Base-by-base conservation (phyloP, 768 basidiomycete genomes). In the Coprinopsis cinerea region DNA sequence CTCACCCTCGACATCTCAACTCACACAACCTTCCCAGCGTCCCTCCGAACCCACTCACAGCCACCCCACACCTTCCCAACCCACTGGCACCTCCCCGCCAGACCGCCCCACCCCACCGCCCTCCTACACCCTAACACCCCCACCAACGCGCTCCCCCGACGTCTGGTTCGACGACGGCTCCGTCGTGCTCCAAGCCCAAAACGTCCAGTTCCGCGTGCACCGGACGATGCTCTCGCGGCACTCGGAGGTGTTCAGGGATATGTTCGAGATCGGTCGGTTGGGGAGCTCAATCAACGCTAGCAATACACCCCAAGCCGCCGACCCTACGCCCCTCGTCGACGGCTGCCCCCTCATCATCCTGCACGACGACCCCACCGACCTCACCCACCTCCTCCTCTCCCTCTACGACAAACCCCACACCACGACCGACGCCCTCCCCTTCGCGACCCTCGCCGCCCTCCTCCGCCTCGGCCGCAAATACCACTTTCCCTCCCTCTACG, bases 141-240 rank as follows among this genome's bases (percentile, higher is more conserved):
- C 44, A 17, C 44, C 44, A 6, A 32, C 11, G 4, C 25, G 25
- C n/a, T 30, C 26, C 27, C 18, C 41, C 4, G 27, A 28, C 15
- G 28, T 55, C 14, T 62, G 59, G 59, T 58, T 56, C 37, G 51
- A 59, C 15, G 61, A 62, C 41, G 61, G 61, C 15, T 59, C 45
- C 36, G 40, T 63, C 44, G 44, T 63, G 4, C 20, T 63, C 4
- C 58, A 58, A 47, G 55, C 62, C 2, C 53, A 54, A 25, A 24
- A 36, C 22, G 57, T 47, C 14, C 57, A 62, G 42, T 65, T 62
- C 44, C 56, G 52, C 15, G 58, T 64, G 9, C 58, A 61, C 42
- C 47, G 56, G 6, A 22, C 35, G 5, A 34, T 64, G 3, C 47
- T 65, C 1, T 44, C 60, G 3, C 30, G 49, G 5, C 51, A 61